Conservation (phyloP, 2,329 filamentous ascomycete species). For the Coniochaeta pulveracea region DNA sequence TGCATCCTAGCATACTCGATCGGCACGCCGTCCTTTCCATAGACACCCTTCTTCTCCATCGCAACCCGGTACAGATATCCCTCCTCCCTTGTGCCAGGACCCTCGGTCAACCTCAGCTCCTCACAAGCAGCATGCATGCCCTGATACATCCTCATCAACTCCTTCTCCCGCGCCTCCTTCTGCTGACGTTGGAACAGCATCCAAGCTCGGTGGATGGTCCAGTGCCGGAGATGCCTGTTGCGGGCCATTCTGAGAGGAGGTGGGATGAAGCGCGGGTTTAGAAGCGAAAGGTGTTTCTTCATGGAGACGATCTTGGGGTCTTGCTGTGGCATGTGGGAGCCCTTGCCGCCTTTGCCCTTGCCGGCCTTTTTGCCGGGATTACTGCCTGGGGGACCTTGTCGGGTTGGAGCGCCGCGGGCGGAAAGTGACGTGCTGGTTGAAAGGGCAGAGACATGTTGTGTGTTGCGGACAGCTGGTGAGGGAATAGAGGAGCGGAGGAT, state of each 20-base stretch:
- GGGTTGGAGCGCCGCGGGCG: background rate
- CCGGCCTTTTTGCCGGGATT: background rate
- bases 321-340: slow-evolving; percentile 6
- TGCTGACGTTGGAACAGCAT: slow-evolving; percentile 64
- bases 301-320: slow-evolving; percentile 22
- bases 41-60: slow-evolving; percentile 84
- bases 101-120: slow-evolving; percentile 55
- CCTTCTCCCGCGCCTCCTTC: slow-evolving; percentile 50
- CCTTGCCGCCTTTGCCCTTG: slow-evolving; percentile 8
- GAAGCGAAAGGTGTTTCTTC: slow-evolving; percentile 19
- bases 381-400: too few species aligned
- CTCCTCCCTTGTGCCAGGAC: slow-evolving; percentile 44
- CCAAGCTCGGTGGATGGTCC: slow-evolving; percentile 98
- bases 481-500: background rate
- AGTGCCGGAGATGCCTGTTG: slow-evolving; percentile 81
- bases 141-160: slow-evolving; percentile 70
- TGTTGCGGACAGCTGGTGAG: background rate
- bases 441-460: background rate
- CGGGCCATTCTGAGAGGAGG: slow-evolving; percentile 79
- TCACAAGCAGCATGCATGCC: slow-evolving; percentile 80
- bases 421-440: background rate
- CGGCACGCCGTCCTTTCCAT: slow-evolving; percentile 60
- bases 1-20: slow-evolving; percentile 84
- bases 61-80: slow-evolving; percentile 76
- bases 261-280: slow-evolving; percentile 22